Evolutionary conservation across 768 basidiomycete species (phyloP).

Genomic region (Psilocybe sp.): DNA sequence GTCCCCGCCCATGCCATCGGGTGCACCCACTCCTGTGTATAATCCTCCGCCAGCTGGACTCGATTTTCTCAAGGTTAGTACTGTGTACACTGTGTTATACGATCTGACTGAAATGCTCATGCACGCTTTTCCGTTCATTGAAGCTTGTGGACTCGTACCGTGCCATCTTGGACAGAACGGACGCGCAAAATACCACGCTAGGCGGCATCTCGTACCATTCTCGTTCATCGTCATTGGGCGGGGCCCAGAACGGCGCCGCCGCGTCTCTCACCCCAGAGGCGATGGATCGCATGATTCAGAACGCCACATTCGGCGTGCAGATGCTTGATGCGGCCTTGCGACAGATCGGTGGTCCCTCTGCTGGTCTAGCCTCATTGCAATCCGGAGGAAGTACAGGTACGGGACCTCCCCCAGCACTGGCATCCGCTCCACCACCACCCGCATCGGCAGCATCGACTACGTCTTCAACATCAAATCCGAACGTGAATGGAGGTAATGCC

Average conservation of each 20-base stretch:
- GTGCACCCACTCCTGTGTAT: no score
- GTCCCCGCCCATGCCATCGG: no score
- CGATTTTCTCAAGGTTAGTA: no score
- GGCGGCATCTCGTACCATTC: slow-evolving; percentile 16
- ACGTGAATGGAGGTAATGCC: background rate
- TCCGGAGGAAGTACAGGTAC: background rate
- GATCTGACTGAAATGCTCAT: no score
- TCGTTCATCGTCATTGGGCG: slow-evolving; percentile 10
- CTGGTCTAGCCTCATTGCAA: background rate
- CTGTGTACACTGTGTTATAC: no score
- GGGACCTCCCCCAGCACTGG: background rate
- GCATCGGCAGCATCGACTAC: slow-evolving; percentile 5
- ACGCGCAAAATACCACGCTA: background rate
- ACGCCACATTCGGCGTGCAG: slow-evolving; percentile 38
- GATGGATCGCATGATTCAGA: slow-evolving; percentile 41
- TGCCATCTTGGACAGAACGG: background rate
- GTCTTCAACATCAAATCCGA: background rate
- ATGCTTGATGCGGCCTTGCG: slow-evolving; percentile 41
- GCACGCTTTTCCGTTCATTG: no score
- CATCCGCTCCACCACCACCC: slow-evolving; percentile 8
- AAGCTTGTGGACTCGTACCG: background rate
- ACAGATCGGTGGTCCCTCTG: slow-evolving; percentile 9
- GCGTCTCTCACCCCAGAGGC: slow-evolving; percentile 24
- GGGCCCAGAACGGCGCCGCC: slow-evolving; percentile 1
- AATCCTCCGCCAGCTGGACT: no score